Conservation (phyloP, 2,329 filamentous ascomycete genomes). For the Lecanicillium sp. region DNA sequence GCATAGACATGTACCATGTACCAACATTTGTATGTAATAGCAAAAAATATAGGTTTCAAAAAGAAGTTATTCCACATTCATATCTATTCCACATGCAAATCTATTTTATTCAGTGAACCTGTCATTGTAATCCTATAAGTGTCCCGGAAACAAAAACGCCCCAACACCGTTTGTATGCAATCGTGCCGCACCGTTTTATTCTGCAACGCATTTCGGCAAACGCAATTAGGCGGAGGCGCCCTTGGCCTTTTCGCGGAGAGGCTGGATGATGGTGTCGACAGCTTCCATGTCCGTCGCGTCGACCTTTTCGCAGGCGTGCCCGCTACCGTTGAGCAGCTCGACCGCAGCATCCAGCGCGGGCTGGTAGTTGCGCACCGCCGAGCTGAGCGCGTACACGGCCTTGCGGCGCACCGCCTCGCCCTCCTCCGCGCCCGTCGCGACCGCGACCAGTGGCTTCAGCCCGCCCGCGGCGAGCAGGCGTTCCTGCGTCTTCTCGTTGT, state of each 20-base stretch:
- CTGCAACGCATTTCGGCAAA: background rate
- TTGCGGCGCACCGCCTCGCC: slow-evolving; percentile 68
- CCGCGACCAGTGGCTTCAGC: slow-evolving; percentile 60
- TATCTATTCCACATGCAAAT: slow-evolving; percentile 1
- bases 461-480: slow-evolving; percentile 57
- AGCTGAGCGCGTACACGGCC: slow-evolving; percentile 84
- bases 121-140: background rate
- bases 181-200: slow-evolving; percentile 13
- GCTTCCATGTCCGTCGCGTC: slow-evolving; percentile 84
- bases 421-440: slow-evolving; percentile 56
- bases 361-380: slow-evolving; percentile 82
- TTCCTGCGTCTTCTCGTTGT: slow-evolving; percentile 83
- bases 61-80: background rate
- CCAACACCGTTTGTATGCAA: slow-evolving; percentile 34
- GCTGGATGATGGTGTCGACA: slow-evolving; percentile 68
- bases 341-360: slow-evolving; percentile 48
- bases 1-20: slow-evolving; percentile 17
- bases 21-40: slow-evolving; percentile 13
- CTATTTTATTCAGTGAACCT: background rate
- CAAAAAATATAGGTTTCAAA: slow-evolving; percentile 3
- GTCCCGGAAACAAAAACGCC: slow-evolving; percentile 12
- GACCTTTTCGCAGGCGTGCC: slow-evolving; percentile 53
- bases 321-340: too few relatives aligned
- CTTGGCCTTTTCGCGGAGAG: slow-evolving; percentile 51
- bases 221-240: slow-evolving; percentile 19